phyloP scores from a whole-genome alignment of 352 stramenopile genomes.

The Phytophthora hybrid region DNA sequence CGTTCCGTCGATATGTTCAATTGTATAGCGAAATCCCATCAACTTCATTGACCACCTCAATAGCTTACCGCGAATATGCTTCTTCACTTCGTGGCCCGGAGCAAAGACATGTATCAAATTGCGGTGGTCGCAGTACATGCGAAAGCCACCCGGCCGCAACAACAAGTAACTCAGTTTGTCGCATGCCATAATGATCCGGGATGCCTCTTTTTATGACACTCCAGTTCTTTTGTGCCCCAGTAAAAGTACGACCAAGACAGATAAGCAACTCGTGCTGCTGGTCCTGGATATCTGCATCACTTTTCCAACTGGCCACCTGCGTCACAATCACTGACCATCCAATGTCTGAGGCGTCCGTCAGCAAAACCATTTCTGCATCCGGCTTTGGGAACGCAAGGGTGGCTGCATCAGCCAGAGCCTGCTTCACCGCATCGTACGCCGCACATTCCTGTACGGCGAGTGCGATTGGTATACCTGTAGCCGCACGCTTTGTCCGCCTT shows the following conservation, averaged over 20 bases:
- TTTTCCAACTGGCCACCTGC: constrained; percentile 6
- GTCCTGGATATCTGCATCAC: constrained; percentile 12
- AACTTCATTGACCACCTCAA: no score
- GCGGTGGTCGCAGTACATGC: no score
- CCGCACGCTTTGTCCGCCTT: constrained; percentile 11
- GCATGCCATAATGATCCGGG: no score
- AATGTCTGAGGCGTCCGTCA: constrained; percentile 7
- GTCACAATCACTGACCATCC: neutral
- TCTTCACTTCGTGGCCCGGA: no score
- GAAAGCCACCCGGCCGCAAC: no score
- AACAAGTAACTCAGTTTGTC: no score
- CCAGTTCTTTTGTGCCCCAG: constrained; percentile 23
- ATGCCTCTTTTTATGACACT: constrained; percentile 4
- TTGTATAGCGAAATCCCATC: no score
- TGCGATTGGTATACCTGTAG: constrained; percentile 2
- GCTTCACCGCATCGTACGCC: constrained; percentile 16
- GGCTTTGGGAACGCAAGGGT: constrained; percentile 24
- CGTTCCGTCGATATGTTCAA: constrained; percentile 16
- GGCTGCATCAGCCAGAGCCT: constrained; percentile 13
- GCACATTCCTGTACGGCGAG: neutral
- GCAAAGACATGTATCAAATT: no score
- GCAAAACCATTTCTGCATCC: constrained; percentile 9
- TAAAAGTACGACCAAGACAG: constrained; percentile 17
- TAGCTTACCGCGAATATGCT: no score
- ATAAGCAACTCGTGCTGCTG: constrained; percentile 17